A percentile compares a stretch with the other conserved stretches of the same genome.
phyloP scores from a whole-genome alignment of 1,284 basidiomycete species.

The Xanthoconium separans region DNA sequence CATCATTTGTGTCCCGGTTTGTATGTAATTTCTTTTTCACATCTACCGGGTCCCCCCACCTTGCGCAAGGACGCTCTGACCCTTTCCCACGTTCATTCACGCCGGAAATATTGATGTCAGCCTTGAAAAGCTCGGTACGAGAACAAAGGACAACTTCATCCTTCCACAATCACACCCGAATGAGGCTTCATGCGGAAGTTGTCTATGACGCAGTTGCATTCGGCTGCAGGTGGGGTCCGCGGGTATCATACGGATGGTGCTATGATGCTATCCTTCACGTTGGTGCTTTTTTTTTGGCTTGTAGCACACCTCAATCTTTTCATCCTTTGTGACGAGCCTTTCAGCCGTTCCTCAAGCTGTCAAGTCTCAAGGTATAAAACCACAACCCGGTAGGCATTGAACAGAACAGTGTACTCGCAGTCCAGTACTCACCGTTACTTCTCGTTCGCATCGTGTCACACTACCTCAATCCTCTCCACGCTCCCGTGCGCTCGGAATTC shows the following conservation, averaged over 20 bases:
- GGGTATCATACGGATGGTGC: background rate
- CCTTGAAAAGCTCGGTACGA: background rate
- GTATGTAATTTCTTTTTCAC: too few species aligned
- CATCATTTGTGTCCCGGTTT: too few species aligned
- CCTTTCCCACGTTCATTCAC: slow-evolving; percentile 13
- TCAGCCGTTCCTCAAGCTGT: slow-evolving; percentile 6
- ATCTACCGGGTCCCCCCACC: too few species aligned
- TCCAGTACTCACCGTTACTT: slow-evolving; percentile 5
- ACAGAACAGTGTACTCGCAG: background rate
- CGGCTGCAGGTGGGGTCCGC: slow-evolving; percentile 1
- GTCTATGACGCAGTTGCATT: slow-evolving; percentile 2
- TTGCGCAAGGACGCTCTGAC: too few species aligned
- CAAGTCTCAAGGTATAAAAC: slow-evolving; percentile 21
- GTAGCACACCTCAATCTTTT: background rate
- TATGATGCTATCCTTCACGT: background rate
- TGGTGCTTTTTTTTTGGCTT: slow-evolving; percentile 16
- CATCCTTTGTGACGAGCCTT: slow-evolving; percentile 21
- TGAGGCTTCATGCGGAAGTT: background rate
- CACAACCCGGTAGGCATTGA: slow-evolving; percentile 12
- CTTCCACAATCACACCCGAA: background rate
- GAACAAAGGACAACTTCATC: slow-evolving; percentile 12
- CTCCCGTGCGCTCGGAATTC: slow-evolving; percentile 33
- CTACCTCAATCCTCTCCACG: slow-evolving; percentile 43
- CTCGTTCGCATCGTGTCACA: slow-evolving; percentile 18
- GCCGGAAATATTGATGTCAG: too few species aligned